Evolutionary conservation across 345 rosid genomes (phyloP), one percentile per base, ranked within the genome.

Genomic region (Populus simonii): DNA sequence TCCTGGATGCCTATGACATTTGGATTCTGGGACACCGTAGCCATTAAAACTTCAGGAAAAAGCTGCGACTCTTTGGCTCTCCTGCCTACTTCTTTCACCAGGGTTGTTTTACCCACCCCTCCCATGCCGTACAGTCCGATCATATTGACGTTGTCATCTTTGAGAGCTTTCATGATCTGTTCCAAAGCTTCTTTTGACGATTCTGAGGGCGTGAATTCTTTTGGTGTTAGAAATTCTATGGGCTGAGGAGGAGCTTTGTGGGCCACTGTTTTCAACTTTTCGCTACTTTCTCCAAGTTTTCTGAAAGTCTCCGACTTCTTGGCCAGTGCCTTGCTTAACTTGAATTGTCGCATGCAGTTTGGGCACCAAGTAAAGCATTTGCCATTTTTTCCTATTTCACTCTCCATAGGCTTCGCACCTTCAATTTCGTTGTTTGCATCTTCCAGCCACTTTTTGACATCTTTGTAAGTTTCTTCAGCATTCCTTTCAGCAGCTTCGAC

Each of bases 71-170:
- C 70, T 18, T 27, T 71, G 43, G 53, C 45, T 65, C 33, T 31
- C 18, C 57, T 76, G 23, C 18, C 74, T 4, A 76, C 73, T 70
- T 23, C 57, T 62, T 71, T 76, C 23, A 77, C 76, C 68, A 79
- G 36, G 22, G 85, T 79, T 33, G 41, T 39, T 39, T 39, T 39
- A 39, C 41, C 41, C 41, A 39, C 41, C 10, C 41, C 41, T 39
- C 41, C 41, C 41, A 39, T 39, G 7, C 77, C 79, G n/a, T 71
- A 74, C 27, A 82, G 31, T 25, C 74, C 80, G 39, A 82, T 57
- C 47, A 67, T 57, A 12, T 66, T 59, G 23, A 45, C 78, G 20
- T 79, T 15, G 41, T 68, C 47, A 18, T 41, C 36, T 71, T 17
- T 3, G 70, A 9, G 18, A 66, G 41, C 41, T 39, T 39, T 8